Conservation (phyloP, 1,284 basidiomycete species). For the Volvariella volvacea region DNA sequence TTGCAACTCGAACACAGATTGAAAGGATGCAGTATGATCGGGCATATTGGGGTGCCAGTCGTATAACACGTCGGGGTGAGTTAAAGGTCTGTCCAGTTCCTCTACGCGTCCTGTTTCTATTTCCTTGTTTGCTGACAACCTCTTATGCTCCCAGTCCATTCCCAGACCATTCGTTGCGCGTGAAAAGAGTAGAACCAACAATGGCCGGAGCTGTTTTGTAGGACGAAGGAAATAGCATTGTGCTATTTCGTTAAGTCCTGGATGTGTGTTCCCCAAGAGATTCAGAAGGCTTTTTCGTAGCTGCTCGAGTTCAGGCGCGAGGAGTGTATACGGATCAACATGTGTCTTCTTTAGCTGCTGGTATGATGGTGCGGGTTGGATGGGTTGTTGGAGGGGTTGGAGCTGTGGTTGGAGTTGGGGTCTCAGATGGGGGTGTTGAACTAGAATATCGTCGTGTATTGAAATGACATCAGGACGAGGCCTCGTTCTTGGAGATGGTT, state of each 20-base stretch:
- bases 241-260: constrained; percentile 81
- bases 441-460: too few relatives aligned
- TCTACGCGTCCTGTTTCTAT: constrained; percentile 42
- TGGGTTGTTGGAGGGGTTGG: constrained; percentile 18
- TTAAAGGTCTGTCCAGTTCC: constrained; percentile 63
- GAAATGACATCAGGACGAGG: too few relatives aligned
- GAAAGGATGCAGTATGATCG: constrained; percentile 47
- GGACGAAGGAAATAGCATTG: constrained; percentile 90
- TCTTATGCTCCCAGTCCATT: constrained; percentile 46
- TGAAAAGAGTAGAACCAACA: constrained; percentile 87
- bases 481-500: too few relatives aligned
- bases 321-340: constrained; percentile 61
- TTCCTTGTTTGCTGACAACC: constrained; percentile 46
- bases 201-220: constrained; percentile 87
- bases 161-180: constrained; percentile 91
- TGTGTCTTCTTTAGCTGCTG: constrained; percentile 13
- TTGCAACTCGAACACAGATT: constrained; percentile 32
- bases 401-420: constrained; percentile 4
- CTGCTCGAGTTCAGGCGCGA: constrained; percentile 69
- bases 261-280: constrained; percentile 86
- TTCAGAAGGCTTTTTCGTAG: constrained; percentile 73
- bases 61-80: constrained; percentile 69
- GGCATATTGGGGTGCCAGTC: constrained; percentile 83
- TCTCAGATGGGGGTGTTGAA: too few relatives aligned
- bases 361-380: constrained; percentile 19